Base-by-base conservation (phyloP, 306 rosid species). In the Begonia loranthoides region DNA sequence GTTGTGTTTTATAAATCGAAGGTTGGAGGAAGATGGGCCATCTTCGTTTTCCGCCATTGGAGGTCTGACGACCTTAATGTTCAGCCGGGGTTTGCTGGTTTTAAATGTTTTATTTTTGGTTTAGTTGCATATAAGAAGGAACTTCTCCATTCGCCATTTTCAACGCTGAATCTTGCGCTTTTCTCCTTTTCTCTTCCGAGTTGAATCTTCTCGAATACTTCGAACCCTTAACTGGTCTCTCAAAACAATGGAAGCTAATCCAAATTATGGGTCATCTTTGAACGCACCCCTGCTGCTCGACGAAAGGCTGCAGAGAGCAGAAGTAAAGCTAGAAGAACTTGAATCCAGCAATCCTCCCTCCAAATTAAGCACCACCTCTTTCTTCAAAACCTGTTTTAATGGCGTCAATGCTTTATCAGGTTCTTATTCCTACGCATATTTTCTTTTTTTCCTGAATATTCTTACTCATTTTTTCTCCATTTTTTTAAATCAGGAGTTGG, bases 401-500 rank as follows among this genome's bases (percentile, higher is more conserved):
- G 77, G 74, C 15, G 59, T 75, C 56, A 75, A 75, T 45, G 69
- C 76, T 11, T 57, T 70, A 17, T 56, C 71, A 70, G 76, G 71
- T 60, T 51, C 19, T 1, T 4, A 2, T 17, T 52, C 21, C 43
- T 22, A n/a, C 17, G 15, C 40, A 16, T 15, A 46, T 46, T 6
- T 16, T 6, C 33, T 51, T 24, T 13, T 16, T 51, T 51, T 51
- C 40, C 13, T 24, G 21, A 13, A 49, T 1, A 15, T 10, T n/a
- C 10, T 12, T 12, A 21, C 10, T 21, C 11, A 10, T 11, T 0
- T 39, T 17, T 12, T 47, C 9, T 50, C 10, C 16, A 13, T 15
- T 4, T 3, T 5, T 17, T 41, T 71, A 6, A 3, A 40, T 1
- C 75, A 89, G 95, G 97, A 72, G 79, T 82, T 52, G 97, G 95